Base-by-base conservation (phyloP, 768 basidiomycete genomes). In the Mrakia frigida region DNA sequence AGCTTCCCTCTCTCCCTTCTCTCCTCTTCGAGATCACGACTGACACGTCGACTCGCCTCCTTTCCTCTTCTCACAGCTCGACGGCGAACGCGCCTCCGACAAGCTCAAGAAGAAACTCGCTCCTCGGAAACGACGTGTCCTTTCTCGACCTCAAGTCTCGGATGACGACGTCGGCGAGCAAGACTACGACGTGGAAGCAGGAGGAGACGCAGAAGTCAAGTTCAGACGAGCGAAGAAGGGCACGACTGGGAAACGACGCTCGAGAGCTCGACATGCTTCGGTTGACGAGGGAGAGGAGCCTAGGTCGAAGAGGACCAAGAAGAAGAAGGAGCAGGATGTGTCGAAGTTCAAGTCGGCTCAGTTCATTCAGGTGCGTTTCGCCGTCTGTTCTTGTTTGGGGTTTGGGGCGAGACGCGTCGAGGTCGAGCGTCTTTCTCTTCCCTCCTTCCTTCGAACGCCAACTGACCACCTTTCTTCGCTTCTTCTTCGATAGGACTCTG, bases 81-180 rank as follows among this genome's bases (percentile, higher is more conserved):
- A 90, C 65, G 92, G 90, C 59, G 91, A 91, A 84, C 90, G 89
- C 77, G 88, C 90, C 33, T 85, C 82, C 0, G 78, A 89, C 3
- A 86, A 90, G 70, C 85, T 97, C 63, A 84, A 98, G 63, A 86
- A 84, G 74, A 91, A 90, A 84, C 89, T 90, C 81, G 83, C 85
- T 11, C 82, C 87, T 31, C 85, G 67, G 1, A 69, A 69, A 39
- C 61, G 65, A 31, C 46, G 39, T 11, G 21, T 13, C 39, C 35
- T 41, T 46, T 28, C 43, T 5, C 23, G 50, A 37, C 52, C 56
- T 16, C 46, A 23, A 56, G 67, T 59, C 67, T 70, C 52, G 35
- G 75, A 70, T 23, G 75, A 50, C 37, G 35, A 31, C 23, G 60
- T n/a, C 2, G 50, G 28, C 50, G 60, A 21, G 33, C 70, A 73